Base-by-base conservation (phyloP, 2,329 filamentous ascomycete species). In the Mycocentrospora acerina region DNA sequence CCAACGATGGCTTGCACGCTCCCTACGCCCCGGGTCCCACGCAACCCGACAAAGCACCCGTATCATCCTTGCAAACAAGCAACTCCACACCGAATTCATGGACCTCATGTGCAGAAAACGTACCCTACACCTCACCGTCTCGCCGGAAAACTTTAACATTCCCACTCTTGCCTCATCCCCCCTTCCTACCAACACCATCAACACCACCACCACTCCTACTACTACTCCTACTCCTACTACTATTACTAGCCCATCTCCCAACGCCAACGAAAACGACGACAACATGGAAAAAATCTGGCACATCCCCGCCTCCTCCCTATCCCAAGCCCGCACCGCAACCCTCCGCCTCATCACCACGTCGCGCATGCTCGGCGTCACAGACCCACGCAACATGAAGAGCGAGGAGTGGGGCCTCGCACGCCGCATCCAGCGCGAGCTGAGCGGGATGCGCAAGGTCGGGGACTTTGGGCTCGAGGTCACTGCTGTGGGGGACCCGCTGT, bases 401-500 rank as follows among this genome's bases (percentile, higher is more conserved):
- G 43, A 49, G 1, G 48, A 55, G 13, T 69, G 64, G 64, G 43
- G 46, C 0, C 53, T 69, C 4, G 60, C 60, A 11, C 45, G 43
- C 18, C 59, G 55, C 15, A 46, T 61, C 39, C 50, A 59, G 40
- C 37, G 40, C 29, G 42, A 60, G 46, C 50, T 63, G 27, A 44
- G 46, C 11, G 28, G 39, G 17, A 44, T 62, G n/a, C 25, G 35
- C 2, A 48, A 47, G 12, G 49, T 57, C 25, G 40, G 44, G 14
- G 40, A 47, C 18, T 48, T 60, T 35, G 54, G 59, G 13, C 48
- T 64, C 40, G 40, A 62, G 24, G 59, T 64, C 25, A 64, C 60
- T 38, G 65, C 66, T 16, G 55, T 67, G 13, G 60, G 62, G 2
- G 62, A 68, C 32, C 62, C 62, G 6, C 52, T 69, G 9, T 69